Base-by-base conservation (phyloP, 352 stramenopile species). In the Phytophthora crassamura region DNA sequence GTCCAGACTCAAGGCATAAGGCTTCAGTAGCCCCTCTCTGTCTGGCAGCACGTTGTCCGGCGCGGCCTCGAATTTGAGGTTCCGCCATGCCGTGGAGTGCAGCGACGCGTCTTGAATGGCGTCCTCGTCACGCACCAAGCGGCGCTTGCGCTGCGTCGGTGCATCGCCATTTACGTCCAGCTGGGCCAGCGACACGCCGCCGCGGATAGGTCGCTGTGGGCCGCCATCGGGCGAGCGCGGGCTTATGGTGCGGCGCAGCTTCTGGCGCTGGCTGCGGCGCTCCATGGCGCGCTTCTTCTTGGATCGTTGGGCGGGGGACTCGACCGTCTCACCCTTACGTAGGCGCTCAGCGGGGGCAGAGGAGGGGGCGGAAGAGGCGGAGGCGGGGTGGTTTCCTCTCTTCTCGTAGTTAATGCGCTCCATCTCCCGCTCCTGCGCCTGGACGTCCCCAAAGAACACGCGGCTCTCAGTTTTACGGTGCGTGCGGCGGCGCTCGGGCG, bases 81-180 rank as follows among this genome's bases (percentile, higher is more conserved):
- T 75, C 18, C 84, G 77, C 84, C 84, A 93, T 14, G 80, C 75
- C 0, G 84, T 93, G 16, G 84, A 86, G 58, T 91, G 84, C 40
- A 86, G 50, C 22, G 78, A 59, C 8, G 66, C 67, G 45, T 77
- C 67, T 9, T 83, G 65, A 18, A 89, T 70, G 3, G 72, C 75
- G 51, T 89, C 78, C 16, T 72, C 60, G 39, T 77, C 59, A 3
- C 50, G 67, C 2, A 53, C 58, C 41, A 85, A 80, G 12, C 59
- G 64, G 8, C 61, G 62, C 11, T 68, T 72, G 6, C 34, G 51
- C 22, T 56, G 49, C 25, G 49, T 18, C 25, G 7, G 22, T 3
- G 3, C 22, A 25, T 25, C 22, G 22, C 22, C 14, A 36, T 63
- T 49, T 35, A 46, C 67, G 14, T 74, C 57, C 25, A 86, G 41